Percentiles rank a stretch among this genome's conserved stretches.
Conservation (phyloP, 305 asterid species). For the Rubia tinctorum region DNA sequence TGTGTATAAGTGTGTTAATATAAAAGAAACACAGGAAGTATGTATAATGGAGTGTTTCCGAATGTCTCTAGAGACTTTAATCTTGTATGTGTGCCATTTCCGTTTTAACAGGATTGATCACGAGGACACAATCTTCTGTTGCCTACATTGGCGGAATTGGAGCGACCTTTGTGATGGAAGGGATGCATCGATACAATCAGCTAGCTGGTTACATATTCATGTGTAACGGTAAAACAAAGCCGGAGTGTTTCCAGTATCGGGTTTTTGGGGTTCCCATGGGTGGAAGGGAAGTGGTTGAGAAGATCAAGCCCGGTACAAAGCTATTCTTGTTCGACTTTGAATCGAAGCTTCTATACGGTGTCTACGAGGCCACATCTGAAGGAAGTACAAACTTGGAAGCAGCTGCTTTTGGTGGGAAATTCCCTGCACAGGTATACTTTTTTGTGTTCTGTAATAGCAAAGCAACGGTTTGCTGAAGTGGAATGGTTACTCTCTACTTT, state of each 20-base stretch:
- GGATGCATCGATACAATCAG: slow-evolving; percentile 24
- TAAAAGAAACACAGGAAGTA: not conserved
- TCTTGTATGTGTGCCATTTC: not conserved
- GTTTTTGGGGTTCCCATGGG: slow-evolving; percentile 77
- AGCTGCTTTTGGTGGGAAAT: slow-evolving; percentile 65
- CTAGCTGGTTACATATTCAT: slow-evolving; percentile 69
- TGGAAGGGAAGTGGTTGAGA: slow-evolving; percentile 43
- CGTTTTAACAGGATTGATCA: slow-evolving; percentile 23
- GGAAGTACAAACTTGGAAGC: slow-evolving; percentile 69
- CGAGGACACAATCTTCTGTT: slow-evolving; percentile 27
- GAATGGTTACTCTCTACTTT: not conserved
- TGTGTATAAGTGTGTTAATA: not conserved
- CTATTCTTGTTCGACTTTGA: slow-evolving; percentile 70
- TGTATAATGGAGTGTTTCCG: not conserved
- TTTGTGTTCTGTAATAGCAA: slow-evolving; percentile 3
- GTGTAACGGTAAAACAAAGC: slow-evolving; percentile 63
- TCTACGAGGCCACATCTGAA: slow-evolving; percentile 63
- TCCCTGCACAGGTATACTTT: slow-evolving; percentile 75
- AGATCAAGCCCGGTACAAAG: slow-evolving; percentile 59
- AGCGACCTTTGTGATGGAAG: slow-evolving; percentile 22
- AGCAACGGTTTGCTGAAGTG: too few species aligned
- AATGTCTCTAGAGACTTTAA: not conserved
- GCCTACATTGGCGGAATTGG: slow-evolving; percentile 19
- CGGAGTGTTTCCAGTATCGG: slow-evolving; percentile 62
- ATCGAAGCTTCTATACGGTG: slow-evolving; percentile 63